These are phyloP conservation scores for Tremella mesenterica DNA, from an alignment of 768 basidiomycete species.

Conservation along the genomic window DNA sequence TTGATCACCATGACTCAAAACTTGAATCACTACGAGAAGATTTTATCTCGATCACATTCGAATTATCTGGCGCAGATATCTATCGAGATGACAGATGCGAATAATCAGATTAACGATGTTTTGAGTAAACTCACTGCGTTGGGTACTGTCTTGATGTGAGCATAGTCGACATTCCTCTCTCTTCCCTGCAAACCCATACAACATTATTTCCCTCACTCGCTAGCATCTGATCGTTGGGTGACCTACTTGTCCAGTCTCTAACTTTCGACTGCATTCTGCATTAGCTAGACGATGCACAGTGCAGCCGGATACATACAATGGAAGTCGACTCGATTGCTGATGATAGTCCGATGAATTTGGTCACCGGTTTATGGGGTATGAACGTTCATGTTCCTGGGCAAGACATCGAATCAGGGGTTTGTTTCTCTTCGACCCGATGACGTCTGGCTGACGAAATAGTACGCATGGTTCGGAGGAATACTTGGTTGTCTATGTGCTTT, in stretches of 20 bases:
- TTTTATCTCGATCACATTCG: conserved; percentile 93
- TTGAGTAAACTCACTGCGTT: conserved; percentile 89
- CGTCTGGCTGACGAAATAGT: conserved; percentile 37
- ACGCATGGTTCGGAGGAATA: conserved; percentile 80
- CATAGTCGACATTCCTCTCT: background rate
- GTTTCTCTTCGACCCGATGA: conserved; percentile 5
- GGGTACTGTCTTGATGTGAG: conserved; percentile 93
- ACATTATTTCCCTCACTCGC: too few species aligned
- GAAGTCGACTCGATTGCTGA: conserved; percentile 1
- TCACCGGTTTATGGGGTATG: conserved; percentile 98
- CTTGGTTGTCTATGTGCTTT: conserved; percentile 71
- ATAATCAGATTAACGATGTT: conserved; percentile 99
- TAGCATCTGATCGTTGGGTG: too few species aligned
- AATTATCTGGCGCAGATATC: conserved; percentile 99
- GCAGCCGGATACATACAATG: too few species aligned
- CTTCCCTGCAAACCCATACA: too few species aligned
- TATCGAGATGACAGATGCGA: conserved; percentile 99
- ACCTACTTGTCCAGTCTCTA: too few species aligned
- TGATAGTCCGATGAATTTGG: conserved; percentile 56
- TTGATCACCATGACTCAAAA: conserved; percentile 99
- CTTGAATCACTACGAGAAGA: conserved; percentile 99
- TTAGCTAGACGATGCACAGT: too few species aligned
- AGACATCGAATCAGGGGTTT: conserved; percentile 46
- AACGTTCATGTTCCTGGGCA: conserved; percentile 81
- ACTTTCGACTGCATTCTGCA: too few species aligned